phyloP scores from a whole-genome alignment of 2,329 filamentous ascomycete genomes.

The Waltergamsia citrina region DNA sequence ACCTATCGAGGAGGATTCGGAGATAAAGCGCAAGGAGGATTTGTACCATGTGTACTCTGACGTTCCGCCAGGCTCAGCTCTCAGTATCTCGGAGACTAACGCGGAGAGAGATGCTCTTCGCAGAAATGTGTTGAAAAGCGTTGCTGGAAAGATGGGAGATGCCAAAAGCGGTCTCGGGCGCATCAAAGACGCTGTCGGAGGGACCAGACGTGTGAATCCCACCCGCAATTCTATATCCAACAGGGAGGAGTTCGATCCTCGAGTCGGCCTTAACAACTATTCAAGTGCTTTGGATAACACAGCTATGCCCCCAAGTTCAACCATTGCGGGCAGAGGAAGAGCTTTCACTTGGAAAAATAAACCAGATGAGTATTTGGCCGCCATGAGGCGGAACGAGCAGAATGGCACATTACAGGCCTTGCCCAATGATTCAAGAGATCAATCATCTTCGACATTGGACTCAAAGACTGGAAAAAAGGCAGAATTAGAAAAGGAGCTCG shows the following conservation, averaged over 20 bases:
- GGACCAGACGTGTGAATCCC: constrained; percentile 40
- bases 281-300: not conserved
- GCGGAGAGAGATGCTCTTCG: constrained; percentile 49
- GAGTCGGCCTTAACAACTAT: not conserved
- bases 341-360: constrained; percentile 57
- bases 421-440: constrained; percentile 13
- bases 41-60: constrained; percentile 30
- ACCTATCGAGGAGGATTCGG: constrained; percentile 41
- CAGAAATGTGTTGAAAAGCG: constrained; percentile 66
- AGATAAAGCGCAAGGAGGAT: constrained; percentile 35
- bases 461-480: constrained; percentile 6
- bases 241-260: constrained; percentile 34
- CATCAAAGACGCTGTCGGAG: constrained; percentile 77
- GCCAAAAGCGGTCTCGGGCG: constrained; percentile 74
- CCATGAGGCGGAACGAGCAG: constrained; percentile 20
- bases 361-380: constrained; percentile 46
- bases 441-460: constrained; percentile 16
- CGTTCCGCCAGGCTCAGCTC: constrained; percentile 32
- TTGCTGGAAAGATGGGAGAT: constrained; percentile 70
- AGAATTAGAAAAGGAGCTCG: constrained; percentile 15
- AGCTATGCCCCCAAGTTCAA: constrained; percentile 5
- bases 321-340: constrained; percentile 18
- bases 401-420: not conserved
- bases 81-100: constrained; percentile 35
- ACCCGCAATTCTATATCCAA: constrained; percentile 36